Evolutionary conservation across 164 flowering plant species (phyloP).

Genomic region (Pachysandra terminalis): DNA sequence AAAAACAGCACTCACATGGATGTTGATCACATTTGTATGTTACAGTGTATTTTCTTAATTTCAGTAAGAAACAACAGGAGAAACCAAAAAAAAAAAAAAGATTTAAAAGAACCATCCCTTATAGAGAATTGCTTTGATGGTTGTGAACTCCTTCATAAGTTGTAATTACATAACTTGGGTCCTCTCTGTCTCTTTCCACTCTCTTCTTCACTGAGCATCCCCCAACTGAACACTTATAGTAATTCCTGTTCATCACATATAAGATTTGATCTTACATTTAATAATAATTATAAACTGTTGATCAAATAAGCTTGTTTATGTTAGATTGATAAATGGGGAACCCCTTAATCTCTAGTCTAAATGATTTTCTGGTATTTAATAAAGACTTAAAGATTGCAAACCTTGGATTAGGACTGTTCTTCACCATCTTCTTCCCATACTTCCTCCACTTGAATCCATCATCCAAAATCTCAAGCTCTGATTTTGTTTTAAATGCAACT

Average conservation of each 20-base stretch:
- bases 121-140: constrained; percentile 28
- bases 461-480: constrained; percentile 45
- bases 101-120: background rate
- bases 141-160: constrained; percentile 55
- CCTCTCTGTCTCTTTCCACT: constrained; percentile 52
- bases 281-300: background rate
- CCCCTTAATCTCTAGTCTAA: too few relatives aligned
- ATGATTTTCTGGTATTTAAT: too few relatives aligned
- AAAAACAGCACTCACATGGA: too few relatives aligned
- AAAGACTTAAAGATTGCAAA: too few relatives aligned
- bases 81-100: too few relatives aligned
- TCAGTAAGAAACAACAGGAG: background rate
- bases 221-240: constrained; percentile 44
- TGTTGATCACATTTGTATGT: too few relatives aligned
- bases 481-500: constrained; percentile 45
- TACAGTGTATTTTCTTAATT: too few relatives aligned
- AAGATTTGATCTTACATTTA: background rate
- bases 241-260: constrained; percentile 43
- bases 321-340: too few relatives aligned
- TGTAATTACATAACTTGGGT: constrained; percentile 43
- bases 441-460: constrained; percentile 66
- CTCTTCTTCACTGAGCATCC: constrained; percentile 64
- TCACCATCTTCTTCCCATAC: constrained; percentile 64
- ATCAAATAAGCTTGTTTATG: too few relatives aligned
- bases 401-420: constrained; percentile 62